Conservation (phyloP, 768 basidiomycete species). For the Pleurotus giganteus region DNA sequence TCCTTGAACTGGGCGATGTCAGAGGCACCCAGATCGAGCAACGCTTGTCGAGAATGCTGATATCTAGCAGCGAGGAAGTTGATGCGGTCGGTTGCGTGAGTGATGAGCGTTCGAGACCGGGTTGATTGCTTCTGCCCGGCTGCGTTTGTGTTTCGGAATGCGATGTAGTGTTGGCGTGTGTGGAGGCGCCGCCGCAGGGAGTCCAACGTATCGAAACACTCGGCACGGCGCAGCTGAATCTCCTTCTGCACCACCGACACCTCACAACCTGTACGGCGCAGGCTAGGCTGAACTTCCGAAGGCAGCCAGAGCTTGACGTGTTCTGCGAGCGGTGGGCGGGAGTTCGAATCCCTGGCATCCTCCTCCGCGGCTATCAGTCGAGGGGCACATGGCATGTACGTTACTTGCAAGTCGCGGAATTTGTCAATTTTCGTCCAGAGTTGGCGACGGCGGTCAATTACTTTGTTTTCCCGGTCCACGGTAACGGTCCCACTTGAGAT, state of each 20-base stretch:
- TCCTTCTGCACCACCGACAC: constrained; percentile 16
- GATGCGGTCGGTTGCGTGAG: constrained; percentile 2
- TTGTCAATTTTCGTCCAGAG: not conserved
- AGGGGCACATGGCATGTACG: constrained; percentile 6
- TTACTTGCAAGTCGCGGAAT: constrained; percentile 4
- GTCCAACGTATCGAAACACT: constrained; percentile 19
- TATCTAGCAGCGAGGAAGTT: constrained; percentile 15
- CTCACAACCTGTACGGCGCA: constrained; percentile 2
- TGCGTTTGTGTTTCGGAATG: constrained; percentile 21
- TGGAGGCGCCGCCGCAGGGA: constrained; percentile 16
- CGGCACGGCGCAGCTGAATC: constrained; percentile 17
- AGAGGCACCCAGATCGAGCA: constrained; percentile 11
- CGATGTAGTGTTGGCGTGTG: constrained; percentile 18
- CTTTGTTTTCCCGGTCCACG: not conserved
- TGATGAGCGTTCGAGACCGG: constrained; percentile 19
- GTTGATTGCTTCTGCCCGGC: constrained; percentile 21
- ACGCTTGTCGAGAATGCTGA: constrained; percentile 12
- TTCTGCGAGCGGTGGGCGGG: constrained; percentile 8
- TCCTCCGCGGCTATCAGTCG: not conserved
- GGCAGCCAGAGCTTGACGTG: constrained; percentile 15
- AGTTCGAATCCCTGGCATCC: not conserved
- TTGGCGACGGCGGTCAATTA: not conserved
- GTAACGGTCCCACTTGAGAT: no score
- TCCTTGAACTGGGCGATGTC: constrained; percentile 7
- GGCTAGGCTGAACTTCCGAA: constrained; percentile 6